Evolutionary conservation across 2,329 filamentous ascomycete genomes (phyloP), one percentile per base, ranked within the genome.

Genomic region (Alternaria incomplexa): DNA sequence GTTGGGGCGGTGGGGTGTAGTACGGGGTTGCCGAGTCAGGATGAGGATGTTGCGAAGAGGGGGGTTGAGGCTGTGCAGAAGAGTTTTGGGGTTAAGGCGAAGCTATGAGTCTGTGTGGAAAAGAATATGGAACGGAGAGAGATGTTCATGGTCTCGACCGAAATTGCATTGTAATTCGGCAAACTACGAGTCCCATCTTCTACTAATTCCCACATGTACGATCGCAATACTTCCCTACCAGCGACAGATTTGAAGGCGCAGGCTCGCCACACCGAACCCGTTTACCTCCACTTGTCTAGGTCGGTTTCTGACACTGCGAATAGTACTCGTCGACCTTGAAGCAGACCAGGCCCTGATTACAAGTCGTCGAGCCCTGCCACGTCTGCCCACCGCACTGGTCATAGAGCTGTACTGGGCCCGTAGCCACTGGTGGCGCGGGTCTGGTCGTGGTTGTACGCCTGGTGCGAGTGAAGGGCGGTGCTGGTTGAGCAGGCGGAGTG

Each of bases 1-100:
- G 80, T 87, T 2, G 86, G 86, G 0, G 86, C 85, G 3, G 81
- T 88, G 61, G 86, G 85, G 0, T 85, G 85, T 60, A 85, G 82
- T 68, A 87, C 85, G 11, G 86, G 86, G 22, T 85, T 83, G 56
- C 85, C 85, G 52, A 79, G 79, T 56, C 84, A 88, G 73, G 86
- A 88, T 76, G 81, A 83, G 58, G 82, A 86, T 71, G 83, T 86
- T 68, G 85, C 85, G 54, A 79, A 77, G 70, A 84, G 81, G 5
- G 86, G 85, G 1, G 82, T 86, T 15, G 83, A 85, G 64, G 86
- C 84, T 28, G 80, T 81, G 15, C 74, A 77, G 62, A 81, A 80
- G 74, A 71, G 61, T 17, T 74, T 78, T 52, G 62, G 56, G 17
- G 23, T 73, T 5, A 82, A 78, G 70, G 73, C 81, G 22, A 84